phyloP scores from a whole-genome alignment of 305 asterid genomes.

The Fraxinus greggii region DNA sequence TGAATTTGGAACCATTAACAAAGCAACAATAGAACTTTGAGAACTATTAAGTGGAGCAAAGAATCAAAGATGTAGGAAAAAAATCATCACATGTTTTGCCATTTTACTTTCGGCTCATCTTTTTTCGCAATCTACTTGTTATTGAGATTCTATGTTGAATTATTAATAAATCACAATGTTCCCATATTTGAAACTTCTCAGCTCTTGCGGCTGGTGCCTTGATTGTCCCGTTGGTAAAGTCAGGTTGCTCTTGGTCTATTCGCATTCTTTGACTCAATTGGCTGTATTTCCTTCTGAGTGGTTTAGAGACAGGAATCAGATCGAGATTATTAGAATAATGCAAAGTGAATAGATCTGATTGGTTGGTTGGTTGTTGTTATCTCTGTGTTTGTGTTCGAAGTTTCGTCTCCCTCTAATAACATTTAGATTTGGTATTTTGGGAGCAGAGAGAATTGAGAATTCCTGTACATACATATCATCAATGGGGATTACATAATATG shows the following conservation, averaged over 20 bases:
- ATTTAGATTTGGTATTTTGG: not conserved
- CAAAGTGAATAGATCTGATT: too few species aligned
- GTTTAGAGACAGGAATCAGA: too few species aligned
- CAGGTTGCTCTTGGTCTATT: not conserved
- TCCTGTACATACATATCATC: not conserved
- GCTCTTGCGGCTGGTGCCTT: not conserved
- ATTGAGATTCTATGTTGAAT: not conserved
- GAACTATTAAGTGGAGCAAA: not conserved
- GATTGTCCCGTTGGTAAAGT: not conserved
- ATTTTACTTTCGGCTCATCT: not conserved
- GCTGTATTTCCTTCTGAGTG: too few species aligned
- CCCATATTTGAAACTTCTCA: not conserved
- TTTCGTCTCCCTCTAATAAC: too few species aligned
- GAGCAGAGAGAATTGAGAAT: not conserved
- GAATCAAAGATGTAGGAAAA: not conserved
- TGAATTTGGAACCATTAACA: not conserved
- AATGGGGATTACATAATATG: not conserved
- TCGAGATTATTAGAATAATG: too few species aligned
- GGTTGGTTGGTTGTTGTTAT: not conserved
- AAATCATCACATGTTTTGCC: not conserved
- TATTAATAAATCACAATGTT: not conserved
- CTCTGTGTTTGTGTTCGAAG: not conserved
- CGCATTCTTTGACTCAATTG: too few species aligned
- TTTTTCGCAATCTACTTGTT: not conserved
- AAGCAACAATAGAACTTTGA: not conserved